phyloP scores from a whole-genome alignment of 306 rosid genomes.

The Trichosanthes cucumerina region DNA sequence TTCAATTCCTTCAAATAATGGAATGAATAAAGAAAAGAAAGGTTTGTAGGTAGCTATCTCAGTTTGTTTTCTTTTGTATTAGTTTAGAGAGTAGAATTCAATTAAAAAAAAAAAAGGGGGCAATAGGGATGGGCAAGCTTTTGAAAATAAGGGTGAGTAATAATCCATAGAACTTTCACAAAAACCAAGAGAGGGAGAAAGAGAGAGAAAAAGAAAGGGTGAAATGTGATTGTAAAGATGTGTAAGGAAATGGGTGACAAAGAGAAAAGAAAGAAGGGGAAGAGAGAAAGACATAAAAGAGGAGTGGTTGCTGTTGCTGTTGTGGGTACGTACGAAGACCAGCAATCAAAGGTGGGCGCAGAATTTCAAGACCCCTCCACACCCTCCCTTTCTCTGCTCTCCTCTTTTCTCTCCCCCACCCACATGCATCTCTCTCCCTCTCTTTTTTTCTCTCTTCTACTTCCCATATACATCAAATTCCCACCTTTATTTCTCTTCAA shows the following conservation, averaged over 20 bases:
- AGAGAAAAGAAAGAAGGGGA: slow-evolving; percentile 1
- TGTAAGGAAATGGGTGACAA: slow-evolving; percentile 7
- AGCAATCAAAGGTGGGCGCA: slow-evolving; percentile 9
- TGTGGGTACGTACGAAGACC: slow-evolving; percentile 10
- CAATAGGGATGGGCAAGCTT: background rate
- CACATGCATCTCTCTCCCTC: background rate
- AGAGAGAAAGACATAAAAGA: background rate
- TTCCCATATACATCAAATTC: background rate
- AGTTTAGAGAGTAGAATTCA: background rate
- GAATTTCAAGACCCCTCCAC: slow-evolving; percentile 3
- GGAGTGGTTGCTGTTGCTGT: slow-evolving; percentile 13
- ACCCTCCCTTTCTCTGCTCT: background rate
- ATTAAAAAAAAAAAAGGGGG: background rate
- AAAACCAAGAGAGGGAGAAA: background rate
- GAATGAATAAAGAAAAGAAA: background rate
- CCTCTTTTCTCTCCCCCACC: background rate
- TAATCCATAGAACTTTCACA: slow-evolving; percentile 3
- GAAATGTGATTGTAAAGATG: slow-evolving; percentile 5
- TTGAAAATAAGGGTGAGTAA: background rate
- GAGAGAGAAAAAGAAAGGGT: background rate
- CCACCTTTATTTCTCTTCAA: background rate
- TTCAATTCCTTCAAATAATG: background rate
- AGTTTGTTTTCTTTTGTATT: background rate
- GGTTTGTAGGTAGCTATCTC: background rate
- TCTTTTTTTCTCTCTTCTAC: background rate